Evolutionary conservation across 495 filamentous ascomycete species (phyloP).

Genomic region (Penicillium waksmanii): DNA sequence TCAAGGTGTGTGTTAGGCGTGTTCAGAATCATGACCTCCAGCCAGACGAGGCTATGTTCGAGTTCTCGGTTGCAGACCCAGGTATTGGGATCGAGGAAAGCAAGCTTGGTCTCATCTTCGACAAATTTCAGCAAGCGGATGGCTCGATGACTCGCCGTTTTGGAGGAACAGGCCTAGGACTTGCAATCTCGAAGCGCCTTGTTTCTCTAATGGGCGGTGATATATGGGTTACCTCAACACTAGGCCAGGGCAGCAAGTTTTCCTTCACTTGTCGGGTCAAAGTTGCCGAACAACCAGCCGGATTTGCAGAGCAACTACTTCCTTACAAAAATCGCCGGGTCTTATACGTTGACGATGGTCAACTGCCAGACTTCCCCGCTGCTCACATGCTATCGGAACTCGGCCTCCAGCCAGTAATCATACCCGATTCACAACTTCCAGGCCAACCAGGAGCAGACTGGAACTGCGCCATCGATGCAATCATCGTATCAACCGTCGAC

Average conservation of each 20-base stretch:
- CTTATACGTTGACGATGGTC: constrained; percentile 82
- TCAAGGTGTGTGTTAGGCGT: constrained; percentile 60
- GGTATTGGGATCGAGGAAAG: constrained; percentile 82
- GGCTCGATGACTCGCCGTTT: constrained; percentile 87
- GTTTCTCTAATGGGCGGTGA: constrained; percentile 79
- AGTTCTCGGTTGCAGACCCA: constrained; percentile 69
- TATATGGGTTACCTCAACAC: constrained; percentile 87
- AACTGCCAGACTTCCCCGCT: constrained; percentile 68
- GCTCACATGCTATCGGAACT: constrained; percentile 71
- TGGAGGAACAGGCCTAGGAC: constrained; percentile 76
- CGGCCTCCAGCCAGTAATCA: constrained; percentile 72
- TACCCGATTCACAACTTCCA: constrained; percentile 53
- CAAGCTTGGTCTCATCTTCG: constrained; percentile 71
- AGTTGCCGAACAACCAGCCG: constrained; percentile 72
- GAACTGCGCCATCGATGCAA: constrained; percentile 75
- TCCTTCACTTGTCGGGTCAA: constrained; percentile 81
- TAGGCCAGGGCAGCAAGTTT: constrained; percentile 83
- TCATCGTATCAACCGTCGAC: constrained; percentile 85
- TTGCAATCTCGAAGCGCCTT: constrained; percentile 76
- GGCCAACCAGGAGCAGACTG: constrained; percentile 51
- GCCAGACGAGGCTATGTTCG: constrained; percentile 41
- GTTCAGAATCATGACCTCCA: constrained; percentile 54
- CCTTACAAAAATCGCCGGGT: constrained; percentile 81
- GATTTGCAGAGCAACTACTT: constrained; percentile 72
- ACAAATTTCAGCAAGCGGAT: constrained; percentile 87